Base-by-base conservation (phyloP, 768 basidiomycete species). In the Lactarius psammicola region DNA sequence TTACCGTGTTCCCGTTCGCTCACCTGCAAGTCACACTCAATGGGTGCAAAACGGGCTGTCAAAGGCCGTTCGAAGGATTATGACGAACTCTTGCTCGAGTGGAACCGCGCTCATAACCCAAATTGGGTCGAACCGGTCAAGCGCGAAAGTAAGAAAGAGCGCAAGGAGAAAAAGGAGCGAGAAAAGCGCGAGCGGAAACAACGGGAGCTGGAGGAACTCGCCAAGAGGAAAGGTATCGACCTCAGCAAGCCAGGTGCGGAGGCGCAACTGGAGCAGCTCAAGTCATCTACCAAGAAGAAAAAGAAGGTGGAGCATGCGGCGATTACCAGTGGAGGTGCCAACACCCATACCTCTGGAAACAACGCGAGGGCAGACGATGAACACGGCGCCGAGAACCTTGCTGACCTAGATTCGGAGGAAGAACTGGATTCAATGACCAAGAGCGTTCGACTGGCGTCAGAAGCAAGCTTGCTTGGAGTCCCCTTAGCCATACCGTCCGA, bases 1-100 rank as follows among this genome's bases (percentile, higher is more conserved):
- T 79, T 94, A 8, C 94, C 93, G 0, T 99, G 96, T 74, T 94
- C 94, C 15, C 91, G 96, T 31, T 94, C 94, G 8, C 83, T 99
- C 42, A 98, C 96, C 0, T 99, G 96, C 80, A 99, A 99, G 77
- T 94, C 96, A 6, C 96, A 99, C 74, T 90, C 93, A n/a, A 96
- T 99, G 89, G 94, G 94, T 17, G 91, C 94, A 13, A 99, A 99
- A 76, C 90, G 96, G 20, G 86, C 90, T 10, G 95, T 99, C 1
- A 83, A 85, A 67, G 93, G 93, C 38, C 92, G 96, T 4, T 90
- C 92, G 0, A 84, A 88, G 60, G 75, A 78, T 8, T 98, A 94
- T 73, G 95, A 97, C 72, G 88, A 89, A 51, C 84, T 99, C 4
- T 82, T 95, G 20, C 82, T 93, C 30, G 95, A 98, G 60, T 98